Evolutionary conservation across 192 early-diverging fungal genomes (phyloP).

Genomic region (Coemansia sp.): DNA sequence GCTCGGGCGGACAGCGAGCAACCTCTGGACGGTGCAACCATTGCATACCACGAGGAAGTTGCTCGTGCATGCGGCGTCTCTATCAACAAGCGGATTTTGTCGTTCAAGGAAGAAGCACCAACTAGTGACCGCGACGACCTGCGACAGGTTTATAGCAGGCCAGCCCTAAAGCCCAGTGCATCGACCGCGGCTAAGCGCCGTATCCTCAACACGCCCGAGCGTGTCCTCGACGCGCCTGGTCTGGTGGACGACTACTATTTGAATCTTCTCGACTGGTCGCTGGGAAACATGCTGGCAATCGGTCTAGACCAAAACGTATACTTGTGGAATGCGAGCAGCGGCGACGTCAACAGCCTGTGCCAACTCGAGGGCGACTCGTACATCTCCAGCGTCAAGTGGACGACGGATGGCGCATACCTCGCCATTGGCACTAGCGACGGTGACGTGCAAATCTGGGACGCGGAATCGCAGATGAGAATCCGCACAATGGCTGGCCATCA

Average conservation of each 20-base stretch:
- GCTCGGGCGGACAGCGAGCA: constrained; percentile 43
- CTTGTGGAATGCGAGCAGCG: constrained; percentile 83
- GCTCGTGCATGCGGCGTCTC: constrained; percentile 80
- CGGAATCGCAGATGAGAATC: constrained; percentile 70
- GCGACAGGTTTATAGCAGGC: constrained; percentile 59
- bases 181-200: constrained; percentile 58
- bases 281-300: constrained; percentile 79
- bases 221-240: constrained; percentile 86
- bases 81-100: constrained; percentile 78
- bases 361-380: constrained; percentile 54
- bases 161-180: constrained; percentile 30
- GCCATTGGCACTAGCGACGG: constrained; percentile 77
- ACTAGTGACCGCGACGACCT: constrained; percentile 56
- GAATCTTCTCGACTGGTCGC: constrained; percentile 92
- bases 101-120: constrained; percentile 80
- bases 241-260: constrained; percentile 94
- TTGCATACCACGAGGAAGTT: constrained; percentile 76
- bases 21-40: constrained; percentile 52
- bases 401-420: constrained; percentile 62
- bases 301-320: constrained; percentile 86
- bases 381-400: constrained; percentile 81
- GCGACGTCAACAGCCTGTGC: constrained; percentile 59
- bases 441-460: constrained; percentile 90
- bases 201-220: constrained; percentile 79
- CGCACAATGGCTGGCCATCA: constrained; percentile 83